Conservation (phyloP, 805 yeast genomes). For the Naumovozyma baii region DNA sequence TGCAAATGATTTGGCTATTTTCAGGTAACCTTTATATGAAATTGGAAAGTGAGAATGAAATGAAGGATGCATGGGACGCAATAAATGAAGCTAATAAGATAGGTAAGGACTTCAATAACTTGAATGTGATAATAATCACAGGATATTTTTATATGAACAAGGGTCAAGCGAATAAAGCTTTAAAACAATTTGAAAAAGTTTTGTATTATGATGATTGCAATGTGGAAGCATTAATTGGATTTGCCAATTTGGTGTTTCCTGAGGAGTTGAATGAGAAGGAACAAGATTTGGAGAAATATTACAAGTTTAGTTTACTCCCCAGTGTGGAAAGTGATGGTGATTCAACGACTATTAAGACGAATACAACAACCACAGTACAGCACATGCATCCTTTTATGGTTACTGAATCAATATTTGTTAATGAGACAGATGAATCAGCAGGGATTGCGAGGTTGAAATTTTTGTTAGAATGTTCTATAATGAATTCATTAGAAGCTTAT, state of each 20-base stretch:
- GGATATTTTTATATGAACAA: conserved; percentile 31
- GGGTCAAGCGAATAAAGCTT: conserved; percentile 36
- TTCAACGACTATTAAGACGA: neutral
- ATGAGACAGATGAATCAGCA: conserved; percentile 47
- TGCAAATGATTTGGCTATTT: conserved; percentile 69
- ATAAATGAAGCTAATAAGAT: conserved; percentile 59
- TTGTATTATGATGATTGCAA: conserved; percentile 42
- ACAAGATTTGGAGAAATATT: conserved; percentile 2
- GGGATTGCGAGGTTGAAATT: conserved; percentile 46
- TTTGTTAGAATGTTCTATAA: conserved; percentile 31
- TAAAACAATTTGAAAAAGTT: conserved; percentile 57
- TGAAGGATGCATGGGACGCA: conserved; percentile 59
- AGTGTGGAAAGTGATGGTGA: neutral
- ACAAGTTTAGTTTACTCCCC: neutral
- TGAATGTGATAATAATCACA: conserved; percentile 20
- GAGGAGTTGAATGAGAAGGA: conserved; percentile 33
- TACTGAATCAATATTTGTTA: conserved; percentile 34
- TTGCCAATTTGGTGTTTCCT: conserved; percentile 40
- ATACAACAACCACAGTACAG: neutral
- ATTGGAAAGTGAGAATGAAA: conserved; percentile 31
- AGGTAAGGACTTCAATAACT: conserved; percentile 35
- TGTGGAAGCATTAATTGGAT: conserved; percentile 45
- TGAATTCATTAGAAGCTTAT: conserved; percentile 34
- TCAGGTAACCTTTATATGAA: conserved; percentile 54
- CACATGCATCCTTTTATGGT: neutral